Conservation (phyloP, 2,329 filamentous ascomycete genomes). For the Onygenales sp. region DNA sequence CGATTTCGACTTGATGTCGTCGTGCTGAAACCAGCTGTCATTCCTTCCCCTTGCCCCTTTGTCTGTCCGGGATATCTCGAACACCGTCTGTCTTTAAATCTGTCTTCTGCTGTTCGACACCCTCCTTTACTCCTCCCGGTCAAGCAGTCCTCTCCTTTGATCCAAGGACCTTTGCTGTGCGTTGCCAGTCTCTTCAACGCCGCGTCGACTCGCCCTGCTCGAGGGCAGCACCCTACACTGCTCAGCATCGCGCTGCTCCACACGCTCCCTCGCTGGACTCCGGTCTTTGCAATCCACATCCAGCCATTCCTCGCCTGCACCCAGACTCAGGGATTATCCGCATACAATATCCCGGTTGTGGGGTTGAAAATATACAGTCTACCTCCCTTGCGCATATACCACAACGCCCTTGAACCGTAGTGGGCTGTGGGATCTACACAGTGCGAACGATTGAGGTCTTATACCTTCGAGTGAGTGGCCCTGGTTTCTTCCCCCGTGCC, state of each 20-base stretch:
- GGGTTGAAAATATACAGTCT: not conserved
- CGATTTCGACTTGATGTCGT: not conserved
- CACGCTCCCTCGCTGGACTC: not conserved
- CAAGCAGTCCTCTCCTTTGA: not conserved
- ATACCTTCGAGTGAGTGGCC: not conserved
- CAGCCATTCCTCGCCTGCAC: not conserved
- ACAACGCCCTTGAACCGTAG: not conserved
- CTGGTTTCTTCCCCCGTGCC: not conserved
- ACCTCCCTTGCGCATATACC: not conserved
- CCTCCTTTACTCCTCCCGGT: not conserved
- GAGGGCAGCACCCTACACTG: not conserved
- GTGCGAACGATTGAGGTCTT: not conserved
- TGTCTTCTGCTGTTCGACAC: not conserved
- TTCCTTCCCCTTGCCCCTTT: not conserved
- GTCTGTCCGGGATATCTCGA: not conserved
- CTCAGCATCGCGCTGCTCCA: not conserved
- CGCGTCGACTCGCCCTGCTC: slow-evolving; percentile 10
- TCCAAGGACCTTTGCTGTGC: slow-evolving; percentile 3
- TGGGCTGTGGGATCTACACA: not conserved
- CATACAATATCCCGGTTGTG: not conserved
- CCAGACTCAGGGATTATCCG: not conserved
- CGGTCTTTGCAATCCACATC: not conserved
- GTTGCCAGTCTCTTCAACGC: slow-evolving; percentile 8
- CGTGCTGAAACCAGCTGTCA: not conserved
- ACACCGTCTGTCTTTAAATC: not conserved